Evolutionary conservation across 352 stramenopile species (phyloP).

Genomic region (Halophytophthora polymorphica): DNA sequence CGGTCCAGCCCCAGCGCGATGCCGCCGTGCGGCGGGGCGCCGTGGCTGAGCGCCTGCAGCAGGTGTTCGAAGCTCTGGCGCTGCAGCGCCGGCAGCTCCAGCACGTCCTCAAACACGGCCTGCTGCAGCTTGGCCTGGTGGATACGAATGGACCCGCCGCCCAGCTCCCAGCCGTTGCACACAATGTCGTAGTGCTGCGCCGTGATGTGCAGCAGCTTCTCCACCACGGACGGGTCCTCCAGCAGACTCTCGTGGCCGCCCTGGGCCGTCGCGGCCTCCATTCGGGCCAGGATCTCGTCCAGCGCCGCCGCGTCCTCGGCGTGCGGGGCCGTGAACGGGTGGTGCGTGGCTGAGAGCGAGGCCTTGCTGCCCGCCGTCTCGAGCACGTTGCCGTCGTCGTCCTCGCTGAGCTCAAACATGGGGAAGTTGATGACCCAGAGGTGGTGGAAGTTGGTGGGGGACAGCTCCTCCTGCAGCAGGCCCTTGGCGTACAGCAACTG

Average conservation of each 20-base stretch:
- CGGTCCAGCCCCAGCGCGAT: slow-evolving; percentile 87
- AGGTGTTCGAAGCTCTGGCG: slow-evolving; percentile 84
- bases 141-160: slow-evolving; percentile 84
- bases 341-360: slow-evolving; percentile 71
- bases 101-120: slow-evolving; percentile 71
- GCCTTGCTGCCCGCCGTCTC: slow-evolving; percentile 26
- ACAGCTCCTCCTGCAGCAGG: slow-evolving; percentile 55
- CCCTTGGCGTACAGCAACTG: slow-evolving; percentile 62
- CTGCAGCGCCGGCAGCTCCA: slow-evolving; percentile 62
- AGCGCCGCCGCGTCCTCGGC: slow-evolving; percentile 45
- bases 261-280: slow-evolving; percentile 7
- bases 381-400: slow-evolving; percentile 32
- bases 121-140: slow-evolving; percentile 74
- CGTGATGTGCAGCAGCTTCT: slow-evolving; percentile 58
- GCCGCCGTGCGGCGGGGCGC: slow-evolving; percentile 78
- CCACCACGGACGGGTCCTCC: slow-evolving; percentile 42
- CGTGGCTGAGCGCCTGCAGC: slow-evolving; percentile 71
- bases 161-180: slow-evolving; percentile 87
- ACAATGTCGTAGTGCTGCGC: slow-evolving; percentile 88
- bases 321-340: slow-evolving; percentile 81
- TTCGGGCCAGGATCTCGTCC: slow-evolving; percentile 35
- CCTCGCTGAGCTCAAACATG: slow-evolving; percentile 80
- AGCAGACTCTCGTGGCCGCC: slow-evolving; percentile 35
- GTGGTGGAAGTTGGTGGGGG: slow-evolving; percentile 69
- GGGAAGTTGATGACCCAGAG: slow-evolving; percentile 88